Percentiles rank a stretch among this genome's conserved stretches.
phyloP scores from a whole-genome alignment of 2,329 filamentous ascomycete species.

The Penicillium sp. region DNA sequence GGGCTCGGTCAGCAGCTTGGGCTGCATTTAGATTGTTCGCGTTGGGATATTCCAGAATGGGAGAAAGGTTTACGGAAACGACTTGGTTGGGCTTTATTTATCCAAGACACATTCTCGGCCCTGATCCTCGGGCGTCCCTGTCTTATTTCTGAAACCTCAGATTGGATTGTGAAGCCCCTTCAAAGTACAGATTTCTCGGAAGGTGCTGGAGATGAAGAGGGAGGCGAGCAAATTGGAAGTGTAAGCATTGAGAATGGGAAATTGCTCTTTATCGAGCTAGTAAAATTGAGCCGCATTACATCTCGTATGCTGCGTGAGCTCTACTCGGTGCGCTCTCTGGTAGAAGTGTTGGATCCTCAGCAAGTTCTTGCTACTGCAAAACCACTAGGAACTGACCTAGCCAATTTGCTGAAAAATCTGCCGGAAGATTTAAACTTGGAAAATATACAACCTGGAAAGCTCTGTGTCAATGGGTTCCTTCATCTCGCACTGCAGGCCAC shows the following conservation, averaged over 20 bases:
- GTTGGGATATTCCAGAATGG: conserved; percentile 61
- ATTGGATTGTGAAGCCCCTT: conserved; percentile 11
- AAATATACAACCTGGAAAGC: conserved; percentile 6
- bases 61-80: conserved; percentile 59
- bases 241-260: conserved; percentile 13
- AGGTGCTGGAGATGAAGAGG: conserved; percentile 6
- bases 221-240: conserved; percentile 7
- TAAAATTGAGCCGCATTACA: conserved; percentile 7
- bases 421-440: conserved; percentile 9
- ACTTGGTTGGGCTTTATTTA: conserved; percentile 61
- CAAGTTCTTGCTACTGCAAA: conserved; percentile 12
- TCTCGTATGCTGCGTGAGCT: conserved; percentile 6
- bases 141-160: conserved; percentile 2
- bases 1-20: conserved; percentile 57
- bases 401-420: background rate
- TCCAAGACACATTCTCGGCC: conserved; percentile 51
- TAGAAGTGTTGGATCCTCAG: conserved; percentile 3
- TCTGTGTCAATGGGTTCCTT: conserved; percentile 10
- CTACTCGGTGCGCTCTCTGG: conserved; percentile 8
- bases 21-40: conserved; percentile 58
- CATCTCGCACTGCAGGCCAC: conserved; percentile 13
- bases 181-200: conserved; percentile 9
- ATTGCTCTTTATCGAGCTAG: conserved; percentile 4
- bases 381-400: conserved; percentile 8
- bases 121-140: conserved; percentile 10